phyloP scores from a whole-genome alignment of 2,329 filamentous ascomycete genomes.

The Pseudogymnoascus sp. region DNA sequence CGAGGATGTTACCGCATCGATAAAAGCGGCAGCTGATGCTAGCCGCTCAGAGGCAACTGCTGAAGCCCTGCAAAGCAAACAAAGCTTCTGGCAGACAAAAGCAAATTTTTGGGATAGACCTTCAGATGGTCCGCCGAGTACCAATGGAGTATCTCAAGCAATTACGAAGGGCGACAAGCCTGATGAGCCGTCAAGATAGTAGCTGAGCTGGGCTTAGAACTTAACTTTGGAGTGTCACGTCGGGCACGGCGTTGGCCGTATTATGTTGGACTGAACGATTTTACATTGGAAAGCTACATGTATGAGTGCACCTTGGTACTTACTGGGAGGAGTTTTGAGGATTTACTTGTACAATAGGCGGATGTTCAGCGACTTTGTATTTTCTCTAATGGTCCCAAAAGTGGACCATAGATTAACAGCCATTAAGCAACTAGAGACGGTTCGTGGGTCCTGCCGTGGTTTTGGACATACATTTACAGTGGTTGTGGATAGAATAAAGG shows the following conservation, averaged over 20 bases:
- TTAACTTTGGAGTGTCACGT: background rate
- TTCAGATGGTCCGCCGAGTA: background rate
- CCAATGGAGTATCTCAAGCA: background rate
- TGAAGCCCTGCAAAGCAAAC: constrained; percentile 3
- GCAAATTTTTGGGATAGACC: background rate
- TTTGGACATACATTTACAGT: background rate
- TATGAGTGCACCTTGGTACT: background rate
- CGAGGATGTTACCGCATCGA: constrained; percentile 14
- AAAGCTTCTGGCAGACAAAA: background rate
- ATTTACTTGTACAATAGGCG: background rate
- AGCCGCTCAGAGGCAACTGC: constrained; percentile 16
- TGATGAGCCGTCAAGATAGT: background rate
- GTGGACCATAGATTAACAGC: background rate
- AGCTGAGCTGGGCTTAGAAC: background rate
- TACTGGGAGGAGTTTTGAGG: background rate
- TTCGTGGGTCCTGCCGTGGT: background rate
- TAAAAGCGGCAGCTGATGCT: constrained; percentile 19
- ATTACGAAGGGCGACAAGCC: background rate
- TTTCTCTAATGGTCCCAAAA: background rate
- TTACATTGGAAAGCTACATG: background rate
- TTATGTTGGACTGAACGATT: background rate
- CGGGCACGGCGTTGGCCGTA: background rate
- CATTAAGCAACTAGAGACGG: background rate
- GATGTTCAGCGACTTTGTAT: background rate
- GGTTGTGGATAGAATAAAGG: background rate